Base-by-base conservation (phyloP, 352 stramenopile genomes). In the Globisporangium canariense region DNA sequence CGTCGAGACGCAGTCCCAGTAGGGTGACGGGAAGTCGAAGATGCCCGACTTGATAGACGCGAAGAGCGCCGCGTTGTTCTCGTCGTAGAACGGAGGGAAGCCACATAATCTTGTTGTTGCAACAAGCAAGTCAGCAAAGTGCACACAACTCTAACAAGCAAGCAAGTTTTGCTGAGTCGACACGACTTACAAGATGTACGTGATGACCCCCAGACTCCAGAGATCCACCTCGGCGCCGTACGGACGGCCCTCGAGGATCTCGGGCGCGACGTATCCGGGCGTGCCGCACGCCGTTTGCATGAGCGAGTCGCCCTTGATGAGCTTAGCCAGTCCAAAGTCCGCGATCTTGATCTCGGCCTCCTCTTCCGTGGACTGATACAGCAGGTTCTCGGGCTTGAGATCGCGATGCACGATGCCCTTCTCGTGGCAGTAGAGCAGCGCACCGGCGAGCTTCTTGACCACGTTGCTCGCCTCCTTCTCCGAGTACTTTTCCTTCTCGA, bases 121-220 rank as follows among this genome's bases (percentile, higher is more conserved):
- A 49, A 47, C n/a, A 20, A 45, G 14, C 34, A 36, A 28, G 47
- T 51, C 3, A 34, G n/a, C 53, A 47, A 18, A n/a, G n/a, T 4
- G 22, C 40, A 10, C n/a, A 34, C 53, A 61, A 61, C 18, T 51
- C 25, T 4, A 38, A 49, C 16, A 45, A 46, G 18, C 4, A 54
- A 25, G 18, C n/a, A 53, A 20, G 40, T 11, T 6, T 30, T 10
- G 18, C 45, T 13, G 11, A 40, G 34, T 40, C 34, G 11, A 10
- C 9, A n/a, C 20, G 18, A 67, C 67, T 38, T 54, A 81, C 68
- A 97, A 54, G 60, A 97, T 97, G 83, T 99, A 99, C 3, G 96
- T 74, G 76, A 99, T 99, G 40, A 99, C 95, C 16, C 97, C 97
- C 28, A 99, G 79, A 76, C 79, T 96, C 94, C 95, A 99, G 59